Evolutionary conservation across 805 yeast species (phyloP), one percentile per base, ranked within the genome.

Genomic region (Lipomyces chichibuensis): DNA sequence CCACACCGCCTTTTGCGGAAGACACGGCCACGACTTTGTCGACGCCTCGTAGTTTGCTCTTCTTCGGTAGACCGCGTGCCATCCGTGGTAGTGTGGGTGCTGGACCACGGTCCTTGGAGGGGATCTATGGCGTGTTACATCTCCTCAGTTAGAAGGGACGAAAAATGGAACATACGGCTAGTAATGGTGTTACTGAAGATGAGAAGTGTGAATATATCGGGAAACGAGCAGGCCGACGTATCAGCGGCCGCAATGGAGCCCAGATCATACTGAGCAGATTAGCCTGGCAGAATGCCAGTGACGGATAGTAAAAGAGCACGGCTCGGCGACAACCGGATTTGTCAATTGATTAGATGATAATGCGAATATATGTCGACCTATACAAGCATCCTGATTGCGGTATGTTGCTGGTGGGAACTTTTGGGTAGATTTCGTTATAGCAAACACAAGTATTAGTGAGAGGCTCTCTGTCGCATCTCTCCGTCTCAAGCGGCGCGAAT

Each of bases 1-100:
- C 94, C 11, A 89, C 94, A 0, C 94, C 94, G 2, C 94, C 94
- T 74, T 89, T 89, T 2, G 91, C 91, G 1, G 92, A 88, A 0
- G 92, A 83, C 0, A 89, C 92, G 1, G 90, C 81, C 0, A 91
- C 69, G 1, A 90, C 82, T 60, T 83, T 86, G 7, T 80, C 77
- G 1, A 89, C 94, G n/a, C 84, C 84, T 0, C 88, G 84, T 39
- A 91, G 84, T 20, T 77, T 76, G 65, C 82, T 85, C 51, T 80
- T 83, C 9, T 86, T 77, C 0, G 91, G 90, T 0, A 88, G 74
- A 0, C 88, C 87, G 35, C 83, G 81, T 7, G 85, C 79, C 77
- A 82, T 80, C 43, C 82, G 75, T 25, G 83, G 81, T 49, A 75
- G 72, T 33, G 72, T 77, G 46, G 80, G 82, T 8, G 64, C 64